Evolutionary conservation across 345 rosid genomes (phyloP), one percentile per base, ranked within the genome.

Genomic region (Erysimum cheiranthoides): DNA sequence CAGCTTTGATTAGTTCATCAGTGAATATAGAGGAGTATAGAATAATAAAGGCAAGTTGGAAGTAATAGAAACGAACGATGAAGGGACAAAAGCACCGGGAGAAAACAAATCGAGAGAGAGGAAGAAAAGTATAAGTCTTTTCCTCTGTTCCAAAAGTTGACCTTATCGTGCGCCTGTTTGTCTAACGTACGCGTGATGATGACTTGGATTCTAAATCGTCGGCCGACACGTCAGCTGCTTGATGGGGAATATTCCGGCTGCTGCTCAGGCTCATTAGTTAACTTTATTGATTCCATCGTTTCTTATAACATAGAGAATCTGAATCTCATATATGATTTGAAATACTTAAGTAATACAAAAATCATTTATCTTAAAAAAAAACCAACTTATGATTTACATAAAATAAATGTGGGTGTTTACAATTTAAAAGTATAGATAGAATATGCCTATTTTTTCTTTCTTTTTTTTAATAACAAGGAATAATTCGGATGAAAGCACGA

Each of bases 21-120:
- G 25, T 21, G 25, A 21, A 21, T 21, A 21, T 21, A 21, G 17
- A 67, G 73, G 73, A 9, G 45, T 66, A n/a, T n/a, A 49, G 73
- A 68, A 76, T 68, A 50, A 68, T 68, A 16, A 39, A 39, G 40
- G 68, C 73, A 68, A 60, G 74, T 68, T 68, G 74, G 74, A 42
- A 68, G 64, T 12, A 68, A 32, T 21, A 21, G 1, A 21, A 50
- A 68, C 42, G 70, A 61, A 40, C 74, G 79, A 68, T 39, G 46
- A 40, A 49, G 40, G 57, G 69, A 75, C 70, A 52, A 68, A 68
- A 60, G 53, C 36, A 27, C 18, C 61, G 27, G 8, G 62, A 60
- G 79, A 68, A 50, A 66, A 66, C 72, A 58, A 60, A 59, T 59
- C 61, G 54, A 50, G 53, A 50, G 60, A 34, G 18, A 34, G 0